Evolutionary conservation across 768 basidiomycete genomes (phyloP), one percentile per base, ranked within the genome.

Genomic region (Cyathus striatus): DNA sequence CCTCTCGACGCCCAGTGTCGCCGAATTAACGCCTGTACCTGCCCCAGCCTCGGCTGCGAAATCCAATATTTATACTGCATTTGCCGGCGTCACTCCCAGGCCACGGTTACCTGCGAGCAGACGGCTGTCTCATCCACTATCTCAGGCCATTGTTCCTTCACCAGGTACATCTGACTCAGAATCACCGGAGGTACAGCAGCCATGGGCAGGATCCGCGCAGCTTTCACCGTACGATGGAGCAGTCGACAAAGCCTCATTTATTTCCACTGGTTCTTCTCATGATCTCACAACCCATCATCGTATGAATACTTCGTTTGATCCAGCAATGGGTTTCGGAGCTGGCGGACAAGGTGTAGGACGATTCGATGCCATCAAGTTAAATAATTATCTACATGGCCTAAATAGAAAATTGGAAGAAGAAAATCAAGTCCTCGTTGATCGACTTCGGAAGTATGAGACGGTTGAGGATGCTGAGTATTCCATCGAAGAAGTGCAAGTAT

Each of bases 221-320:
- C 49, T 57, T 3, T 71, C 70, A 6, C 65, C 68, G 6, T 75
- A 74, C 42, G 80, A 81, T 45, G 65, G 70, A 12, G 66, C 62
- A 3, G 62, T 61, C 7, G 83, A 83, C 46, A 70, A 76, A 30
- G 77, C 71, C 0, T 91, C 90, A 1, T 81, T 86, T 59, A 69
- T 88, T 37, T 91, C 90, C 3, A 90, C 86, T 1, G 78, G 86
- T 1, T 91, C 90, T 1, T 92, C 92, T 18, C 87, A 94, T 49
- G 91, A 95, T 57, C 69, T 95, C 32, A 90, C 89, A 2, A 80
- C 83, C 4, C 82, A 89, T 56, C 72, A 75, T 41, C 78, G 88
- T 6, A 85, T 79, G 43, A 94, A 95, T 55, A 88, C 89, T 10
- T 92, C 90, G 6, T 90, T 93, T 48, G 92, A 93, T 54, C 87